Evolutionary conservation across 352 stramenopile species (phyloP).

Genomic region (Phytophthora pluvialis): DNA sequence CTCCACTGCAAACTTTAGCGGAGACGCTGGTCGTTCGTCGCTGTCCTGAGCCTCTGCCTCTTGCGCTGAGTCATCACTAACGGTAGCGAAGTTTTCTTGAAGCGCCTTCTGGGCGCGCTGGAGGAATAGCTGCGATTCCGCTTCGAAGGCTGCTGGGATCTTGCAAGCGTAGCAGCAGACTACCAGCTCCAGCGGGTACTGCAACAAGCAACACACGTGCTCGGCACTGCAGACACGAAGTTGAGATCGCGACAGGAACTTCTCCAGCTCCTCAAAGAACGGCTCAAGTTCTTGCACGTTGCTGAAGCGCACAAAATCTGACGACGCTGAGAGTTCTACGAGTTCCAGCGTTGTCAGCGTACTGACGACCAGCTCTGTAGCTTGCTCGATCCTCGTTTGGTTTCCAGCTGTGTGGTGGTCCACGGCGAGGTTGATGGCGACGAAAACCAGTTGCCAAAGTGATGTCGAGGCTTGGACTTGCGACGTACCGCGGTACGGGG

Average conservation of each 20-base stretch:
- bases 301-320: slow-evolving; percentile 22
- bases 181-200: slow-evolving; percentile 51
- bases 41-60: too few species aligned
- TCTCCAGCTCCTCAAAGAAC: slow-evolving; percentile 29
- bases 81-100: not conserved
- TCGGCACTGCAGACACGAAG: slow-evolving; percentile 25
- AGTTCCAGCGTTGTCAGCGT: slow-evolving; percentile 48
- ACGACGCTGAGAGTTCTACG: slow-evolving; percentile 39
- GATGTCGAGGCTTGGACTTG: slow-evolving; percentile 13
- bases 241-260: slow-evolving; percentile 23
- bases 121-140: slow-evolving; percentile 32
- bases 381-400: slow-evolving; percentile 23
- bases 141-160: slow-evolving; percentile 14
- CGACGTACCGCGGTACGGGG: slow-evolving; percentile 8
- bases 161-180: slow-evolving; percentile 48
- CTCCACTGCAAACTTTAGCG: slow-evolving; percentile 1
- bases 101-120: slow-evolving; percentile 26
- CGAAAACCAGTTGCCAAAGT: slow-evolving; percentile 46
- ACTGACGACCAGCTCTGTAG: slow-evolving; percentile 44
- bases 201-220: slow-evolving; percentile 45
- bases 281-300: slow-evolving; percentile 20
- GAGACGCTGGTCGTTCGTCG: too few species aligned
- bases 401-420: slow-evolving; percentile 10
- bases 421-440: slow-evolving; percentile 29
- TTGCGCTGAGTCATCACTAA: not conserved